Evolutionary conservation across 2,329 filamentous ascomycete species (phyloP).

Genomic region (Westerdykella sp.): DNA sequence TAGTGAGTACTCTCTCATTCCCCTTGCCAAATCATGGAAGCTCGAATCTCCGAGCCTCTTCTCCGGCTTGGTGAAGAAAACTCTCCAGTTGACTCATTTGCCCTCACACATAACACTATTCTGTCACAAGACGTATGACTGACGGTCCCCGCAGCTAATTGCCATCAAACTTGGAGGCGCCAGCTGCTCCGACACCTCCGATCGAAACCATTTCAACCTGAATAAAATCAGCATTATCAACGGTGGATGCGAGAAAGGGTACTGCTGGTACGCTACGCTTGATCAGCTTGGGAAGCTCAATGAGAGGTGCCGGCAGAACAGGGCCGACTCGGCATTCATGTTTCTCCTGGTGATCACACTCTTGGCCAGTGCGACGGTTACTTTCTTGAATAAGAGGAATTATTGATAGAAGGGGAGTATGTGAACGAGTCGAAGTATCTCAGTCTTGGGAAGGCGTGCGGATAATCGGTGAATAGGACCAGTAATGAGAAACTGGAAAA

Average conservation of each 20-base stretch:
- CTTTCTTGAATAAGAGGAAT: constrained; percentile 3
- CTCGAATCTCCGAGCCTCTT: background rate
- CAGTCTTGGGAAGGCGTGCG: too few species aligned
- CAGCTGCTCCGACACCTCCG: constrained; percentile 3
- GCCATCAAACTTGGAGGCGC: constrained; percentile 14
- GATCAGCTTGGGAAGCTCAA: background rate
- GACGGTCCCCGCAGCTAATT: constrained; percentile 10
- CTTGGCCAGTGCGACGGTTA: constrained; percentile 9
- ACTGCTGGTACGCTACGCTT: background rate
- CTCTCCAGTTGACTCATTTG: background rate
- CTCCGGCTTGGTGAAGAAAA: background rate
- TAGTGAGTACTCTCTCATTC: constrained; percentile 11
- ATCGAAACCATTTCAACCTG: background rate
- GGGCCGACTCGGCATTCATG: constrained; percentile 25
- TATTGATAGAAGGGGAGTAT: constrained; percentile 6
- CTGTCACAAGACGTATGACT: background rate
- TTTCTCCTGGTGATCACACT: constrained; percentile 9
- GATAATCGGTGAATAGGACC: too few species aligned
- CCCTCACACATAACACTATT: background rate
- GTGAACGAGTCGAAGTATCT: background rate
- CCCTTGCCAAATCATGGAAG: background rate
- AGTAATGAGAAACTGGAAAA: too few species aligned
- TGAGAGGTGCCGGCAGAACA: constrained; percentile 14
- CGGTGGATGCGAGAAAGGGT: constrained; percentile 8
- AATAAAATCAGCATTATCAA: constrained; percentile 13